Evolutionary conservation across 2,329 filamentous ascomycete species (phyloP).

Genomic region (Rachicladosporium sp.): DNA sequence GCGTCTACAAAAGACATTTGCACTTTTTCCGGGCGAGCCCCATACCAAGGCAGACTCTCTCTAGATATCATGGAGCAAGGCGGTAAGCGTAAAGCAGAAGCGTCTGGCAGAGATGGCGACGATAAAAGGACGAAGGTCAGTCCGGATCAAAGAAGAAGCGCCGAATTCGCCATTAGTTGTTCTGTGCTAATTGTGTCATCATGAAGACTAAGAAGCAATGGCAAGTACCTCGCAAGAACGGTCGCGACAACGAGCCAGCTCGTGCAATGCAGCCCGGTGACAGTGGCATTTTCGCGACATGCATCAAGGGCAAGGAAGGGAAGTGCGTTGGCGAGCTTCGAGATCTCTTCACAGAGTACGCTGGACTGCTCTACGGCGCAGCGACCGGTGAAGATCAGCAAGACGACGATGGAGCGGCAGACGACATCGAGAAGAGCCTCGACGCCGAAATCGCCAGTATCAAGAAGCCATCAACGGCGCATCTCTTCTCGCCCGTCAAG

Average conservation of each 20-base stretch:
- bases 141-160: conserved; percentile 4
- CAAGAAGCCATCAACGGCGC: conserved; percentile 37
- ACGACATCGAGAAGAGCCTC: conserved; percentile 62
- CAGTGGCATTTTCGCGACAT: conserved; percentile 66
- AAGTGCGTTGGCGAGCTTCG: conserved; percentile 57
- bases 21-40: not conserved
- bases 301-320: conserved; percentile 56
- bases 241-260: conserved; percentile 11
- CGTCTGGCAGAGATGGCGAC: conserved; percentile 14
- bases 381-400: conserved; percentile 34
- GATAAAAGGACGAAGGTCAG: conserved; percentile 29
- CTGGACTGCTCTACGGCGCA: conserved; percentile 40
- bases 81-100: conserved; percentile 27
- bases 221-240: conserved; percentile 24
- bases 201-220: conserved; percentile 33
- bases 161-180: conserved; percentile 3
- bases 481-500: conserved; percentile 41
- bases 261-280: conserved; percentile 52
- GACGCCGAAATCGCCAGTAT: conserved; percentile 57
- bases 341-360: conserved; percentile 54
- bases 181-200: conserved; percentile 10
- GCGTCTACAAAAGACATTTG: no score
- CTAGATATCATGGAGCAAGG: conserved; percentile 9
- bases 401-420: conserved; percentile 17
- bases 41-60: not conserved